Evolutionary conservation across 169 alveolate genomes (phyloP), one percentile per base, ranked within the genome.

Genomic region (Plasmodium fragile): DNA sequence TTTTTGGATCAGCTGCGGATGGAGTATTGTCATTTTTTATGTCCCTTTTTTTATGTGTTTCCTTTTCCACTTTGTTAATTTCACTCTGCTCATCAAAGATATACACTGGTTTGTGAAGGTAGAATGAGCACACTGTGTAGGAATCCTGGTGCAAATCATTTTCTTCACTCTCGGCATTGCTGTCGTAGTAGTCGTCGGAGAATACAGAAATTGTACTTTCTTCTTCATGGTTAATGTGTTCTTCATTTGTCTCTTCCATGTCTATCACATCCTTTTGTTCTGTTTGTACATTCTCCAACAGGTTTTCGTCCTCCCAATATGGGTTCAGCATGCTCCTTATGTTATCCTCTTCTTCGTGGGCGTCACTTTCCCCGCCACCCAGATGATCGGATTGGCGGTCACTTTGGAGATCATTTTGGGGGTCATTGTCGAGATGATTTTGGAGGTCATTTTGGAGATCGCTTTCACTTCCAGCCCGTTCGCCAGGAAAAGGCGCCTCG

Each of bases 91-190:
- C 93, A 34, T 85, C 93, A 43, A 34, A 75, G 4, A 85, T 28
- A 75, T 85, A 85, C 65, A 85, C 78, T 4, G 93, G 93, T 30
- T 85, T 85, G 22, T 85, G 93, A 2, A 85, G 34, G 32, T 73
- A 85, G 53, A 85, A 85, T 1, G 93, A 73, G 28, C 84, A 85
- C 30, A 30, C 39, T 22, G 80, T 75, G 69, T 85, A 85, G 10
- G 69, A 77, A 36, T 75, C 69, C 2, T 75, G 81, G 4, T 13
- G 13, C 10, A 52, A n/a, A 39, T 18, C n/a, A 0, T 85, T 5
- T 22, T 6, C 72, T 7, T 75, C 87, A 75, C 73, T 77, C 4
- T 72, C 53, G 6, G 39, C 65, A 53, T 77, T 69, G 69, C 85
- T 75, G 16, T 43, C 84, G 13, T 32, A 25, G 28, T 75, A 85